Evolutionary conservation across 345 rosid genomes (phyloP).

Genomic region (Acer negundo): DNA sequence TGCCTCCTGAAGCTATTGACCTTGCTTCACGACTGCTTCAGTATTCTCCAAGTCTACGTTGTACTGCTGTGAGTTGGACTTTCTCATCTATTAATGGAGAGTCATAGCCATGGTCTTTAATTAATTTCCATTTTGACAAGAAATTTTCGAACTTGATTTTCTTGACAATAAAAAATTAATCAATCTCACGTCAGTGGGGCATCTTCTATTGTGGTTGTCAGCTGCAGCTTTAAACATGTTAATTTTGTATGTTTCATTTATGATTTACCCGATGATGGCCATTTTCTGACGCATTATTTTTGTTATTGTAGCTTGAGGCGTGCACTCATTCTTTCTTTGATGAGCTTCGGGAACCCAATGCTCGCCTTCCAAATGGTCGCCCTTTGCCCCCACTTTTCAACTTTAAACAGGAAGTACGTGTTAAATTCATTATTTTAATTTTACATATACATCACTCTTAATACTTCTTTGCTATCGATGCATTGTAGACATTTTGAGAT

Average conservation of each 20-base stretch:
- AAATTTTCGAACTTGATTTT: not conserved
- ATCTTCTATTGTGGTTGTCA: conserved; percentile 1
- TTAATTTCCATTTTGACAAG: not conserved
- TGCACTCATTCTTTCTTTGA: conserved; percentile 80
- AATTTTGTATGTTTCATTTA: not conserved
- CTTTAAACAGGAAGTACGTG: conserved; percentile 69
- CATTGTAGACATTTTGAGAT: not conserved
- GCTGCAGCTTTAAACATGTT: not conserved
- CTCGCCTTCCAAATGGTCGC: conserved; percentile 73
- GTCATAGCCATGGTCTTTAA: not conserved
- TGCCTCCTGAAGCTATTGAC: conserved; percentile 94
- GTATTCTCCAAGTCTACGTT: conserved; percentile 79
- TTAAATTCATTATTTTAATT: not conserved
- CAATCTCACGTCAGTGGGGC: not conserved
- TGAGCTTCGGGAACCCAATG: conserved; percentile 80
- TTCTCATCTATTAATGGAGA: not conserved
- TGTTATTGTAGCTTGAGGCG: conserved; percentile 66
- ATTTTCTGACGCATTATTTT: conserved; percentile 7
- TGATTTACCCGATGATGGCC: not conserved
- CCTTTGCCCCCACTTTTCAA: conserved; percentile 68
- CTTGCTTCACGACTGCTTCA: conserved; percentile 84
- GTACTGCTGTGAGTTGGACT: conserved; percentile 63
- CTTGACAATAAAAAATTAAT: not conserved
- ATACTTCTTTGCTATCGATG: not conserved
- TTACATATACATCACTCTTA: not conserved